phyloP scores from a whole-genome alignment of 1,284 basidiomycete genomes.

The Pseudozyma tsukubaensis region DNA sequence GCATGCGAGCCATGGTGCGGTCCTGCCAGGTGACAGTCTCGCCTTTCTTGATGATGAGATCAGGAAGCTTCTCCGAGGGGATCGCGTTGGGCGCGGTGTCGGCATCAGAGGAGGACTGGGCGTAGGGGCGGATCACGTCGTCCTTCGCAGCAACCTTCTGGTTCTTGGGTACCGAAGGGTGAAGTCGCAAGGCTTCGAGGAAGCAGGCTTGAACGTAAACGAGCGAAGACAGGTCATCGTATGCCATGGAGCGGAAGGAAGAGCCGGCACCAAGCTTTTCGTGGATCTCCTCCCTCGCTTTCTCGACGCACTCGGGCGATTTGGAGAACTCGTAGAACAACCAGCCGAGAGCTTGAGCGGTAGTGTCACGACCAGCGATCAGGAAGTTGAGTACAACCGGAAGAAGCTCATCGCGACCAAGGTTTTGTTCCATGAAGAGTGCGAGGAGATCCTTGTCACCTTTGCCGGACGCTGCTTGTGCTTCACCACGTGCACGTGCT shows the following conservation, averaged over 20 bases:
- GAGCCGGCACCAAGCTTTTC: constrained; percentile 43
- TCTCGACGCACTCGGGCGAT: constrained; percentile 35
- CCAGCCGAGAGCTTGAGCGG: constrained; percentile 58
- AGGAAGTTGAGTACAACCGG: constrained; percentile 60
- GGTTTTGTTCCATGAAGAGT: constrained; percentile 70
- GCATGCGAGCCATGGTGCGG: constrained; percentile 58
- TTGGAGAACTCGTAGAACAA: constrained; percentile 54
- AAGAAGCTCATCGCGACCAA: constrained; percentile 62
- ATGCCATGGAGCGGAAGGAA: constrained; percentile 36
- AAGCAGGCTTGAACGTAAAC: constrained; percentile 57
- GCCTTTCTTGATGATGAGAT: constrained; percentile 50
- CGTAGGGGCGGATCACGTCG: constrained; percentile 56
- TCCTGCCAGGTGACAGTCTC: constrained; percentile 54
- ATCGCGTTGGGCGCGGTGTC: constrained; percentile 43
- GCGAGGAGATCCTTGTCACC: constrained; percentile 67
- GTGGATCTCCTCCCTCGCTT: constrained; percentile 47
- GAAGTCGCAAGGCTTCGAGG: constrained; percentile 56
- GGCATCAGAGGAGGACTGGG: constrained; percentile 28
- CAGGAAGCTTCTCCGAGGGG: constrained; percentile 40
- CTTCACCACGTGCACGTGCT: constrained; percentile 31
- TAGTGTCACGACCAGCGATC: constrained; percentile 60
- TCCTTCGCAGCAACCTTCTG: constrained; percentile 50
- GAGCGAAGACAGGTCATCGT: constrained; percentile 52
- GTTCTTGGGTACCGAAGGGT: constrained; percentile 63
- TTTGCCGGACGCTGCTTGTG: constrained; percentile 35